These are phyloP conservation scores for Fennellomyces sp. DNA, from an alignment of 371 early-diverging fungal species.

Conservation along the genomic window DNA sequence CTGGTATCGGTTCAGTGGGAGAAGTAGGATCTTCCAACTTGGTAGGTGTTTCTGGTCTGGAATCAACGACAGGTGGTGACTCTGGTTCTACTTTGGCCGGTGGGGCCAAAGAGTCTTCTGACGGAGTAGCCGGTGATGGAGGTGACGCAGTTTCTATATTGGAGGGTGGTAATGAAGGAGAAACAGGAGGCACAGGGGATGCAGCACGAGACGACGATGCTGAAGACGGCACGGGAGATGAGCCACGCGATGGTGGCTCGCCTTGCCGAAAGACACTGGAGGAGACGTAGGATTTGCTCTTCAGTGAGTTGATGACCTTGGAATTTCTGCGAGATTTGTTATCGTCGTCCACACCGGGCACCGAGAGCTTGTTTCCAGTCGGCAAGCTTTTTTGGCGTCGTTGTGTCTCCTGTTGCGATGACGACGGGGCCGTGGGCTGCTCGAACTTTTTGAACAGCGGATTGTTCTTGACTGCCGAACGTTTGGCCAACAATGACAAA, in stretches of 20 bases:
- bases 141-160: background rate
- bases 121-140: background rate
- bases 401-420: background rate
- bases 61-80: no score
- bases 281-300: constrained; percentile 21
- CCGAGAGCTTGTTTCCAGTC: background rate
- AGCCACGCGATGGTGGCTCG: background rate
- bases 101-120: background rate
- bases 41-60: no score
- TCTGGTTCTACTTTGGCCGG: background rate
- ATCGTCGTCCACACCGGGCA: constrained; percentile 1
- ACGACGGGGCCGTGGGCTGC: constrained; percentile 2
- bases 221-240: background rate
- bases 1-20: background rate
- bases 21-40: no score
- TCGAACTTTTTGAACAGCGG: constrained; percentile 40
- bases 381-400: background rate
- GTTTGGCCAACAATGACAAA: constrained; percentile 21
- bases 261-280: constrained; percentile 21
- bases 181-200: background rate
- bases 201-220: constrained; percentile 3
- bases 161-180: background rate
- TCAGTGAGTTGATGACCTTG: constrained; percentile 18
- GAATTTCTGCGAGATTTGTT: background rate
- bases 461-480: constrained; percentile 35